Percentiles rank a stretch among this genome's conserved stretches.
Conservation (phyloP, 352 stramenopile species). For the Phytophthora constricta region DNA sequence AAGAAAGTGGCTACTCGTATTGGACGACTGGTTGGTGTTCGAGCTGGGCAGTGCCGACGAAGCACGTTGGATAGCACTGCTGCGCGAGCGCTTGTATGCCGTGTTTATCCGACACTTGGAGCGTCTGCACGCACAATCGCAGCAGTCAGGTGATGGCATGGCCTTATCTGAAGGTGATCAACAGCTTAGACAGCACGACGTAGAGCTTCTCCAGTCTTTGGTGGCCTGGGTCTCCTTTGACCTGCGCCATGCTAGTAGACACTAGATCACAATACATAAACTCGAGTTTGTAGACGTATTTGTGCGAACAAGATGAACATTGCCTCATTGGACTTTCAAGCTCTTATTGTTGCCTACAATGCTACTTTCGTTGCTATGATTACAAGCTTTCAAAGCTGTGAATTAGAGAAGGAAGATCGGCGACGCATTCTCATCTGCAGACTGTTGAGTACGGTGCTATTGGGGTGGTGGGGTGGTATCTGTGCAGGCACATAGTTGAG, state of each 20-base stretch:
- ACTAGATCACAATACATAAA: background rate
- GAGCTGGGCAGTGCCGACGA: constrained; percentile 53
- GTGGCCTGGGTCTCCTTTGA: constrained; percentile 62
- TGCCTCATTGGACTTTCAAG: constrained; percentile 1
- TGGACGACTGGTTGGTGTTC: constrained; percentile 84
- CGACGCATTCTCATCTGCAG: constrained; percentile 66
- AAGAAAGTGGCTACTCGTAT: constrained; percentile 56
- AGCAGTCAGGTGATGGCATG: constrained; percentile 19
- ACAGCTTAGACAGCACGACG: constrained; percentile 54
- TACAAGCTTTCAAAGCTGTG: too few species aligned
- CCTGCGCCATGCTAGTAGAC: constrained; percentile 28
- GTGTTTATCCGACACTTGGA: constrained; percentile 75
- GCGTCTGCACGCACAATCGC: constrained; percentile 49
- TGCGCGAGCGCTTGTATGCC: constrained; percentile 66
- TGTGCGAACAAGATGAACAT: background rate
- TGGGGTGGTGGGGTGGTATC: background rate
- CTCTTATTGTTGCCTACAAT: too few species aligned
- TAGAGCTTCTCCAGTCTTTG: constrained; percentile 54
- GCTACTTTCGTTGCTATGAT: too few species aligned
- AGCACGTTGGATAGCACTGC: constrained; percentile 48
- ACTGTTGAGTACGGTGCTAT: constrained; percentile 48
- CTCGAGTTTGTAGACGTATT: background rate
- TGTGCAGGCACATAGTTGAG: constrained; percentile 34
- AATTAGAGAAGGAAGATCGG: constrained; percentile 62
- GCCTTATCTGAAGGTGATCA: constrained; percentile 14